A percentile compares a stretch with the other conserved stretches of the same genome.
Evolutionary conservation across 495 filamentous ascomycete genomes (phyloP).

Genomic region (Cercophora sp.): DNA sequence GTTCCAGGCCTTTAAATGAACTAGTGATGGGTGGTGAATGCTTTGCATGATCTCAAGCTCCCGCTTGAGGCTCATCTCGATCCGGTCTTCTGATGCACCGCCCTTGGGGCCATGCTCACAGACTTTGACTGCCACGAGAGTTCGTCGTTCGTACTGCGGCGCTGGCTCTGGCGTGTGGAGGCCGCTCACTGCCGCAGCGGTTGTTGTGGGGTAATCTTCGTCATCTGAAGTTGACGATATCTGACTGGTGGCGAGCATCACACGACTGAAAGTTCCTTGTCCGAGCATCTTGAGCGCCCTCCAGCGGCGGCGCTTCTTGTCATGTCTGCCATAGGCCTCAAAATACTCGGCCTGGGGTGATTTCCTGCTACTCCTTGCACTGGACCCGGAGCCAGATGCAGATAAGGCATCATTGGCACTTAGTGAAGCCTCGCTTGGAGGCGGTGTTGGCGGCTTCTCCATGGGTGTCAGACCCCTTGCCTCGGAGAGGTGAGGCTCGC

Average conservation of each 20-base stretch:
- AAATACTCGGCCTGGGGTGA: slow-evolving; percentile 52
- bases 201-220: slow-evolving; percentile 34
- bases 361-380: slow-evolving; percentile 26
- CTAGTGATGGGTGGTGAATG: slow-evolving; percentile 81
- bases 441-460: slow-evolving; percentile 69
- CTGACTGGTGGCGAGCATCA: slow-evolving; percentile 74
- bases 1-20: slow-evolving; percentile 83
- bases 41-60: slow-evolving; percentile 89
- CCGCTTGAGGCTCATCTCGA: slow-evolving; percentile 87
- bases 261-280: slow-evolving; percentile 92
- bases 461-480: slow-evolving; percentile 65
- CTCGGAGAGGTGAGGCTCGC: slow-evolving; percentile 75
- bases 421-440: slow-evolving; percentile 54
- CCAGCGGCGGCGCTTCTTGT: slow-evolving; percentile 61
- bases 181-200: slow-evolving; percentile 2
- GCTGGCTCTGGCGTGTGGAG: slow-evolving; percentile 17
- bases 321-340: slow-evolving; percentile 55
- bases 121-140: slow-evolving; percentile 89
- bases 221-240: slow-evolving; percentile 34
- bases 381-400: slow-evolving; percentile 21
- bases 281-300: slow-evolving; percentile 75
- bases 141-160: slow-evolving; percentile 38
- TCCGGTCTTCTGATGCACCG: slow-evolving; percentile 78
- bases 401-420: slow-evolving; percentile 42
- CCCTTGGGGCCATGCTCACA: slow-evolving; percentile 92